Evolutionary conservation across 2,329 filamentous ascomycete species (phyloP), one percentile per base, ranked within the genome.

Genomic region (Botrytis pseudocinerea): DNA sequence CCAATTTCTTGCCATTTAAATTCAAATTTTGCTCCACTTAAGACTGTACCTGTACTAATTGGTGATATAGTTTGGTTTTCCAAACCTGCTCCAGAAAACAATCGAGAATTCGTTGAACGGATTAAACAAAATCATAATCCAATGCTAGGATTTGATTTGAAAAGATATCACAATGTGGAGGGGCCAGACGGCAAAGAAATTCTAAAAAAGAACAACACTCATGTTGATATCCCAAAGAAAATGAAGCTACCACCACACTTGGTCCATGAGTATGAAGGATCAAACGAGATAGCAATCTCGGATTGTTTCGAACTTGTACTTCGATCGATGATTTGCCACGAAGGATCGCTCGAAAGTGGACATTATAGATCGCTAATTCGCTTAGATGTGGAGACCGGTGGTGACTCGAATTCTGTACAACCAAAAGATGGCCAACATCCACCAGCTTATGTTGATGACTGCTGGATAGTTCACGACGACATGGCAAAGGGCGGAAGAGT

Each of bases 401-500:
- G 89, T 73, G 90, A 91, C 77, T 76, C 83, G 85, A 65, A 84
- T 86, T 80, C 86, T 84, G 78, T 85, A 81, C 76, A 88, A 87
- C 77, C 78, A 28, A 79, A 78, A 28, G 81, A 81, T 51, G 77
- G 80, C 22, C 77, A 77, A 74, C 87, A 87, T 2, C 89, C 89
- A 12, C 89, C 89, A 20, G 87, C 89, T 72, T 93, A 94, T 77
- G 85, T 91, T 74, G 88, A 92, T 75, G 89, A 92, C 20, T 89
- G 91, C 76, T 99, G 96, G 96, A 90, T 97, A 81, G 92, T 91
- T 54, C 98, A 97, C 78, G 96, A 99, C 80, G 96, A 99, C 80
- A 85, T 98, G n/a, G 81, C 82, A 0, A 62, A 9, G 60, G 84
- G 89, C 85, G 88, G 51, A 87, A 89, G 95, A 40, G 92, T 98